phyloP scores from a whole-genome alignment of 345 rosid species.

The Citrus hindsii region DNA sequence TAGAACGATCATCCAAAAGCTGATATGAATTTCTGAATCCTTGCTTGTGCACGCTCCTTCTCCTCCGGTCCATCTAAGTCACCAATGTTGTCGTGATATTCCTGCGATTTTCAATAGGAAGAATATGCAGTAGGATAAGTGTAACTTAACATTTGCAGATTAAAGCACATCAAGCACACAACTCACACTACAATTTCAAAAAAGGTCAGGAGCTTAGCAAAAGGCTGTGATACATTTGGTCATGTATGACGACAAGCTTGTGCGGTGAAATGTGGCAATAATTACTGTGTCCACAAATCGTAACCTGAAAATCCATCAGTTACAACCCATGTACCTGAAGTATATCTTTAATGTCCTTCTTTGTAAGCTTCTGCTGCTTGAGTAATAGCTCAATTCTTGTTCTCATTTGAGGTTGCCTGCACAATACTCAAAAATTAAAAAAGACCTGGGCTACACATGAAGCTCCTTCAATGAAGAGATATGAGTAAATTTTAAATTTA shows the following conservation, averaged over 20 bases:
- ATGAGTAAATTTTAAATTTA: neutral
- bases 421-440: neutral
- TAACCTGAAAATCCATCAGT: neutral
- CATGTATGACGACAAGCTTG: neutral
- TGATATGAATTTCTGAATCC: slow-evolving; percentile 68
- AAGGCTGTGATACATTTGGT: neutral
- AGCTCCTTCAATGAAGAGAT: slow-evolving; percentile 3
- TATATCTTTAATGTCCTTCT: slow-evolving; percentile 63
- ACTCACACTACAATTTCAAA: neutral
- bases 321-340: slow-evolving; percentile 58
- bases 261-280: neutral
- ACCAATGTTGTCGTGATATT: slow-evolving; percentile 91
- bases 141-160: neutral
- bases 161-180: neutral
- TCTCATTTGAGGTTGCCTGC: slow-evolving; percentile 72
- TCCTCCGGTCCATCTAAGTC: slow-evolving; percentile 92
- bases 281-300: neutral
- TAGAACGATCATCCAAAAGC: slow-evolving; percentile 29
- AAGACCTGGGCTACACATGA: neutral
- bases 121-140: neutral
- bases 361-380: slow-evolving; percentile 87
- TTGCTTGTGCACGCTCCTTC: slow-evolving; percentile 76
- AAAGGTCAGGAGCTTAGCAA: neutral
- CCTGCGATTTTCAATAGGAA: slow-evolving; percentile 36
- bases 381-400: slow-evolving; percentile 83